Conservation (phyloP, 805 yeast genomes). For the Dipodascus albidus region DNA sequence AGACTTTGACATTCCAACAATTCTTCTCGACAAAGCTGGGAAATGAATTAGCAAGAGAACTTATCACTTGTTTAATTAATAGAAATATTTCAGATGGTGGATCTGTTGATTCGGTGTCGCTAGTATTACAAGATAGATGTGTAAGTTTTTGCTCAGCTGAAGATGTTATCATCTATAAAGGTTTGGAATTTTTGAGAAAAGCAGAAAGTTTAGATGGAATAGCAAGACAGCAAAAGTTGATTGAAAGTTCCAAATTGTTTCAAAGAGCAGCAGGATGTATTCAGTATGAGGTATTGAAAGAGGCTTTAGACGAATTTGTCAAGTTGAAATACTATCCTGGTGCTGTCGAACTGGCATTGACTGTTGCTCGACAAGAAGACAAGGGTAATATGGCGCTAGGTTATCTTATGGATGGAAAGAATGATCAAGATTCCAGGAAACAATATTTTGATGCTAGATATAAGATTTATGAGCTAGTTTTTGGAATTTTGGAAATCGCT, state of each 20-base stretch:
- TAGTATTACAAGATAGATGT: conserved; percentile 81
- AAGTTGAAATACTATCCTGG: conserved; percentile 72
- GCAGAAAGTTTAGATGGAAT: conserved; percentile 69
- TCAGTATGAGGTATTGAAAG: conserved; percentile 67
- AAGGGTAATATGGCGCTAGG: conserved; percentile 47
- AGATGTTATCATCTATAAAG: conserved; percentile 88
- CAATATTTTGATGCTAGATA: conserved; percentile 40
- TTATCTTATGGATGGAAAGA: conserved; percentile 40
- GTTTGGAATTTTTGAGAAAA: conserved; percentile 79
- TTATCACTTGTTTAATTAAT: conserved; percentile 79
- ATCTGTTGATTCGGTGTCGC: conserved; percentile 81
- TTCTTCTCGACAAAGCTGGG: conserved; percentile 62
- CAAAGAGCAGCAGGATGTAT: conserved; percentile 72
- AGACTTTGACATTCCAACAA: conserved; percentile 58
- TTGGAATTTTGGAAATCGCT: conserved; percentile 59
- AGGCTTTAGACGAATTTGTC: conserved; percentile 67
- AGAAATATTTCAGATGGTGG: conserved; percentile 85
- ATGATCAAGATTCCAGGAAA: conserved; percentile 40
- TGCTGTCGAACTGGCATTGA: conserved; percentile 71
- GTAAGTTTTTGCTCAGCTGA: conserved; percentile 90
- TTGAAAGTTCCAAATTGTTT: conserved; percentile 63
- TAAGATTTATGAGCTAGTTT: conserved; percentile 59
- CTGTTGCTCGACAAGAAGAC: conserved; percentile 61
- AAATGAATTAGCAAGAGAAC: conserved; percentile 64
- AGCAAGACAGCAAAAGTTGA: conserved; percentile 50